Base-by-base conservation (phyloP, 2,329 filamentous ascomycete genomes). In the Aspergillus eucalypticola region DNA sequence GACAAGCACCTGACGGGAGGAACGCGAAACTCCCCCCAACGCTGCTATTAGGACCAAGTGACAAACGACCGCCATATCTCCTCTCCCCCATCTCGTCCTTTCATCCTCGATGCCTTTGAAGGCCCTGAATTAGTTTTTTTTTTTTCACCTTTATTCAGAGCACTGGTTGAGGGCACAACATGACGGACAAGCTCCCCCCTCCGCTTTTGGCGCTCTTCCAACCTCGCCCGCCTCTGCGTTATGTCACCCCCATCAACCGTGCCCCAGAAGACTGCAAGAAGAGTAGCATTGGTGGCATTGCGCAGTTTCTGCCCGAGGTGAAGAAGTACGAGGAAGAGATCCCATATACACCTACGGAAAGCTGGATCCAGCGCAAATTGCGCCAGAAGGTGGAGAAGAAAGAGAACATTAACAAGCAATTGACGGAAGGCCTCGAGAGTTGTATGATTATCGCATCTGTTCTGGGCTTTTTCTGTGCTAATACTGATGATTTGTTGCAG, bases 171-270 rank as follows among this genome's bases (percentile, higher is more conserved):
- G 62, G 60, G 42, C 50, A 56, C 70, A 81, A 69, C 64, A 99
- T 98, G 95, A 98, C 95, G 54, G 94, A 97, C 84, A 95, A 96
- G 79, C 89, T 99, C 19, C 94, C 95, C 60, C 91, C 90, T 58
- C 94, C 96, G 75, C 86, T 98, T 61, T 85, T 98, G 70, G 90
- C 91, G 78, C 91, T 98, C 68, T 99, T 99, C 81, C 91, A 94
- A 79, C 91, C 95, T 74, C 91, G 95, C 61, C 95, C 95, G 69
- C 90, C 94, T 61, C 82, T 98, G 74, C 90, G 92, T 78, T 98
- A 91, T 84, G 87, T 96, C 62, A 89, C 90, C 62, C 91, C 92
- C 6, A 83, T 85, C 69, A 94, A 98, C 78, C 84, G 90, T 75
- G 86, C 93, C 63, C 90, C 93, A 10, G 91, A 95, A 78, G 86